Evolutionary conservation across 805 yeast species (phyloP).

Genomic region (Suhomyces sp.): DNA sequence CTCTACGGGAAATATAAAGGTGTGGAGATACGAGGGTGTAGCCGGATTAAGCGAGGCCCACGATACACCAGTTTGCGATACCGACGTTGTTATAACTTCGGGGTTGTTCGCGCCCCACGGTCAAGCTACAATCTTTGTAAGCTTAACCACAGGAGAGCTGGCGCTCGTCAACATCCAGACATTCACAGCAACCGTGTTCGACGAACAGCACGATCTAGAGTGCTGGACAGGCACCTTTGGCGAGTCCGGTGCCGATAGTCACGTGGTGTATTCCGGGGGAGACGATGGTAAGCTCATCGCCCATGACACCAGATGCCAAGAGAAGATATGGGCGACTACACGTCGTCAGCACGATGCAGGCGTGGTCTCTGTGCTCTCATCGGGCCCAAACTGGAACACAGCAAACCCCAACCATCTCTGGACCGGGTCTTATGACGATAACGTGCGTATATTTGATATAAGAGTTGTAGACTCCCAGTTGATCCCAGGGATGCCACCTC

Average conservation of each 20-base stretch:
- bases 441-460: slow-evolving; percentile 64
- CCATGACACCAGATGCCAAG: slow-evolving; percentile 56
- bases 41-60: slow-evolving; percentile 13
- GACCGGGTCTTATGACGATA: slow-evolving; percentile 94
- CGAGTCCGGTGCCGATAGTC: slow-evolving; percentile 45
- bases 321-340: slow-evolving; percentile 35
- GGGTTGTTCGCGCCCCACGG: slow-evolving; percentile 51
- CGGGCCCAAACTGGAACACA: slow-evolving; percentile 40
- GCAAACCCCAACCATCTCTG: slow-evolving; percentile 50
- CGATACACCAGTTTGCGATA: slow-evolving; percentile 46
- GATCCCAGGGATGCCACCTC: slow-evolving; percentile 51
- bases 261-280: slow-evolving; percentile 81
- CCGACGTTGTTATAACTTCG: slow-evolving; percentile 58
- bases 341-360: slow-evolving; percentile 83
- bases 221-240: slow-evolving; percentile 88
- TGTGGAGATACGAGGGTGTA: slow-evolving; percentile 51
- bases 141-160: slow-evolving; percentile 67
- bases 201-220: slow-evolving; percentile 61
- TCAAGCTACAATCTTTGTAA: slow-evolving; percentile 42
- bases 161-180: slow-evolving; percentile 36
- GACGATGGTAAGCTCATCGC: slow-evolving; percentile 79
- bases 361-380: slow-evolving; percentile 71
- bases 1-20: slow-evolving; percentile 69
- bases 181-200: slow-evolving; percentile 19
- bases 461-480: slow-evolving; percentile 46